Evolutionary conservation across 495 filamentous ascomycete species (phyloP).

Genomic region (Pseudoneurospora amorphoporcata): DNA sequence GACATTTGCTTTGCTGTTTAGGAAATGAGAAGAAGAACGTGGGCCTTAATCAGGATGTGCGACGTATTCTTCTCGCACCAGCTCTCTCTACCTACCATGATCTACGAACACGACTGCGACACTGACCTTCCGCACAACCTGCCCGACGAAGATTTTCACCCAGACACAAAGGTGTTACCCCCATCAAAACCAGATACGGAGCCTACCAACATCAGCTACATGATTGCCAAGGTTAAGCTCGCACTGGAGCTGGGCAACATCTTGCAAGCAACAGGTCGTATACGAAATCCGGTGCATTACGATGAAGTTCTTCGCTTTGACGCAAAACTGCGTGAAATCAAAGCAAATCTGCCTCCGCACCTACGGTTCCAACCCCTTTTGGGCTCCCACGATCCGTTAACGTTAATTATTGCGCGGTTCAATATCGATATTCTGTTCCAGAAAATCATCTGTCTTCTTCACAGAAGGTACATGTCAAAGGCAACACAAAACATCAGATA

Average conservation of each 20-base stretch:
- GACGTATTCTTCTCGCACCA: slow-evolving; percentile 90
- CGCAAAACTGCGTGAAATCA: slow-evolving; percentile 56
- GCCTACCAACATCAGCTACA: slow-evolving; percentile 76
- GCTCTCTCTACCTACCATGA: slow-evolving; percentile 77
- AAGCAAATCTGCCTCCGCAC: slow-evolving; percentile 55
- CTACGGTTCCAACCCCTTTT: slow-evolving; percentile 60
- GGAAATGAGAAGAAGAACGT: slow-evolving; percentile 85
- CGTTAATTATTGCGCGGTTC: slow-evolving; percentile 72
- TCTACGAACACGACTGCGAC: slow-evolving; percentile 72
- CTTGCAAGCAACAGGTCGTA: slow-evolving; percentile 38
- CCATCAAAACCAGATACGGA: slow-evolving; percentile 62
- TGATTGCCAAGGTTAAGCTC: slow-evolving; percentile 71
- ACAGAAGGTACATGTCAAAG: slow-evolving; percentile 69
- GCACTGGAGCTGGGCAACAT: slow-evolving; percentile 45
- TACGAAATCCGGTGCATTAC: slow-evolving; percentile 50
- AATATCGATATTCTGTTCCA: slow-evolving; percentile 73
- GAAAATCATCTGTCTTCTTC: slow-evolving; percentile 72
- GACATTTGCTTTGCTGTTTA: slow-evolving; percentile 4
- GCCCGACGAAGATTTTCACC: slow-evolving; percentile 87
- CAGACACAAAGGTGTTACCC: slow-evolving; percentile 66
- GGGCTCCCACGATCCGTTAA: slow-evolving; percentile 63
- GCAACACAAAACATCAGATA: slow-evolving; percentile 64
- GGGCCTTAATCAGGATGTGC: slow-evolving; percentile 70
- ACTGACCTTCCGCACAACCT: slow-evolving; percentile 80
- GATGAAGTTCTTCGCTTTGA: slow-evolving; percentile 76